Base-by-base conservation (phyloP, 495 filamentous ascomycete species). In the Lophium mytilinum region DNA sequence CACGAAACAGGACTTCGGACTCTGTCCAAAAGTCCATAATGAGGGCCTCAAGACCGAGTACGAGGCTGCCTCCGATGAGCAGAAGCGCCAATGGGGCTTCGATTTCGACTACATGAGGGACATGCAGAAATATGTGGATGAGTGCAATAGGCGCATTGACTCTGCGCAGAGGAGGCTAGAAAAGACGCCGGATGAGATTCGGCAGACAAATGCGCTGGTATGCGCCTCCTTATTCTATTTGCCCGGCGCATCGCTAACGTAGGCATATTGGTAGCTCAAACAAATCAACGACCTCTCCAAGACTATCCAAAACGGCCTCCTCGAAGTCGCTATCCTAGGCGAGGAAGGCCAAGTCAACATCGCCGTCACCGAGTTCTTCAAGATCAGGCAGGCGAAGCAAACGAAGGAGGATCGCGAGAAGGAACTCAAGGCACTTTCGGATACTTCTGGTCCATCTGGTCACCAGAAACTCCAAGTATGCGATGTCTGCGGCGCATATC, bases 401-500 rank as follows among this genome's bases (percentile, higher is more conserved):
- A 80, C 83, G 63, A 95, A 95, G 72, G 83, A 86, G 51, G 86
- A 88, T 51, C 84, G 83, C 62, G 93, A 97, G 73, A 82, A 85
- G 24, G 90, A 97, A 65, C 78, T 98, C 35, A 96, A 96, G 75
- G 81, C 83, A n/a, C 79, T 98, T 34, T 83, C 83, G 52, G 93
- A 98, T 67, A 96, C 90, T 1, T 86, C 83, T 33, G 93, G 93
- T 0, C 93, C 93, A 0, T 87, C 82, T 10, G 93, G 93, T 10
- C 93, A 98, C 73, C 93, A 98, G 75, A 97, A 97, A 66, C 75
- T 98, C 50, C 94, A 97, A 71, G 93, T 98, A 17, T 98, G 93
- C 78, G 93, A 98, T 71, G 94, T 97, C 1, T 98, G 93, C 72
- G 92, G 86, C 50, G 93, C 93, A 3, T 98, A 98, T 68, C 77